Conservation (phyloP, 495 filamentous ascomycete species). For the Penicillium fimorum region DNA sequence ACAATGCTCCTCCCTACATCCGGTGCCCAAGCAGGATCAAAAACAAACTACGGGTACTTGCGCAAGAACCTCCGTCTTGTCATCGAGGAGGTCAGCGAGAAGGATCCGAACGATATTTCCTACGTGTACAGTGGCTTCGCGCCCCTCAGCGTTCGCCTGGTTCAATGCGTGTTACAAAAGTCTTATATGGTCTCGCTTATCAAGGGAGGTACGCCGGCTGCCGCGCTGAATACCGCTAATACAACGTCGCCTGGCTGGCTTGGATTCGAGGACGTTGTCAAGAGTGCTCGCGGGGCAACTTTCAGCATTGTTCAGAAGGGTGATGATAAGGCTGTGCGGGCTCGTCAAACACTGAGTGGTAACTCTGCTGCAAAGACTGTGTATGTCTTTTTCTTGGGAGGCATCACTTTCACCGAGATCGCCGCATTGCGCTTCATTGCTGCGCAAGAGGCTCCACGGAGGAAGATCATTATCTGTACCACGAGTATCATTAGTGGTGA, state of each 20-base stretch:
- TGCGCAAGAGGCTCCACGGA: constrained; percentile 75
- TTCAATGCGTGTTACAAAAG: constrained; percentile 96
- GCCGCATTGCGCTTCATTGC: constrained; percentile 90
- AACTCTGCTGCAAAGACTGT: constrained; percentile 75
- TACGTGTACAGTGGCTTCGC: constrained; percentile 98
- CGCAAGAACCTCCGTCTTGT: constrained; percentile 84
- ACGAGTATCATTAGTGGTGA: constrained; percentile 89
- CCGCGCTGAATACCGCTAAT: constrained; percentile 48
- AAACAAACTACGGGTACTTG: constrained; percentile 88
- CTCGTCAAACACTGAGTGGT: constrained; percentile 69
- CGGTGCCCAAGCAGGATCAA: constrained; percentile 55
- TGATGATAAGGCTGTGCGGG: constrained; percentile 88
- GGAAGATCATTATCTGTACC: constrained; percentile 87
- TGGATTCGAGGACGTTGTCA: constrained; percentile 85
- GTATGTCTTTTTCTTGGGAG: constrained; percentile 92
- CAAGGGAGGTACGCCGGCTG: constrained; percentile 50
- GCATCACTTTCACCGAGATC: constrained; percentile 93
- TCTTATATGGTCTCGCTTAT: constrained; percentile 70
- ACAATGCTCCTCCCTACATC: constrained; percentile 67
- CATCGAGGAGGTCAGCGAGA: constrained; percentile 94
- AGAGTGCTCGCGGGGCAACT: constrained; percentile 78
- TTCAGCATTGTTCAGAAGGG: constrained; percentile 93
- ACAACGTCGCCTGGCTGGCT: constrained; percentile 78
- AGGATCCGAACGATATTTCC: constrained; percentile 92
- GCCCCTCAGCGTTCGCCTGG: constrained; percentile 84